These are phyloP conservation scores for Dorcoceras hygrometricum DNA, from an alignment of 257 asterid species.

Conservation along the genomic window DNA sequence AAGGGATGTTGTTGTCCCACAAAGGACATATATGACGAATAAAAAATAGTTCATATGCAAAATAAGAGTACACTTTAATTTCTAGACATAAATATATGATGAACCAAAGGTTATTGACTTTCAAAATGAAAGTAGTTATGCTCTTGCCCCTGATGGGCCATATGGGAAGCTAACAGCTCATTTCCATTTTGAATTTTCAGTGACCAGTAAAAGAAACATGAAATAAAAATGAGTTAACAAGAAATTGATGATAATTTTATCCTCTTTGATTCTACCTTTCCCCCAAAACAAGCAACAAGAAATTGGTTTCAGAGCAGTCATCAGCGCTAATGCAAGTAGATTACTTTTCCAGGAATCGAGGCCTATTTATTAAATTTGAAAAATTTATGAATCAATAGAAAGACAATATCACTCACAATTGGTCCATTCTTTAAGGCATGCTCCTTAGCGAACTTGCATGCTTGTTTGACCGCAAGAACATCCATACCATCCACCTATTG, in stretches of 20 bases:
- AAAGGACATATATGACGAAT: background rate
- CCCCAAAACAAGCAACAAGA: background rate
- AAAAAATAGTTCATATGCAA: background rate
- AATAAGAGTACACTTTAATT: background rate
- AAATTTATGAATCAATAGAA: background rate
- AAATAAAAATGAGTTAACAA: background rate
- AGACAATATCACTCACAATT: constrained; percentile 56
- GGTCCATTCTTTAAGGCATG: constrained; percentile 94
- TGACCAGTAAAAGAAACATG: constrained; percentile 9
- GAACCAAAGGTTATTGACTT: constrained; percentile 2
- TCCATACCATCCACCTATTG: constrained; percentile 98
- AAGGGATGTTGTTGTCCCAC: background rate
- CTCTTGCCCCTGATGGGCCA: background rate
- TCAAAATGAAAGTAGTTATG: background rate
- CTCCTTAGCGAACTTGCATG: constrained; percentile 95
- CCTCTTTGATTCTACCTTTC: background rate
- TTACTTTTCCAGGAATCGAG: background rate
- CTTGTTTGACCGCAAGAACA: constrained; percentile 94
- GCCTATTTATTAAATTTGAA: background rate
- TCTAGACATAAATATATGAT: constrained; percentile 4
- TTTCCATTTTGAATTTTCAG: constrained; percentile 8
- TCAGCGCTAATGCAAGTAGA: background rate
- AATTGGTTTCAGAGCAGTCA: background rate
- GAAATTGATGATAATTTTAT: background rate
- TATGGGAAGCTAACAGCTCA: background rate